phyloP scores from a whole-genome alignment of 306 rosid genomes.

The Rosa chinensis region DNA sequence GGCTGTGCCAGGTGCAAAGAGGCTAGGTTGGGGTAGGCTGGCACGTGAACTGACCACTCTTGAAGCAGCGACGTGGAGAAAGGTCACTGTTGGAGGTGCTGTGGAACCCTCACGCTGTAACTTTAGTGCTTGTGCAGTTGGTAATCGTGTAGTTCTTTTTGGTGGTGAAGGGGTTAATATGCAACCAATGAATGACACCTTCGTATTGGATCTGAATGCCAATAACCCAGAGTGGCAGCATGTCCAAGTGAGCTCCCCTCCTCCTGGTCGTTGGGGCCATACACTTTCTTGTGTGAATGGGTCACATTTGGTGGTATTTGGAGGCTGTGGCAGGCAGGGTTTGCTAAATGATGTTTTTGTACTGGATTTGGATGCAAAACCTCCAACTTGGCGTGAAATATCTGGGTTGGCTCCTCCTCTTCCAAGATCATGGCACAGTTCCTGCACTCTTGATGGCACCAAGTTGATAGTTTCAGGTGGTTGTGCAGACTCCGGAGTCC shows the following conservation, averaged over 20 bases:
- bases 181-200: conserved; percentile 99
- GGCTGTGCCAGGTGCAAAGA: conserved; percentile 95
- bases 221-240: conserved; percentile 97
- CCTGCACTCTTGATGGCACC: conserved; percentile 97
- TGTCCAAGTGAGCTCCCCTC: conserved; percentile 98
- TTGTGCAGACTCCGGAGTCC: conserved; percentile 99
- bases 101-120: conserved; percentile 99
- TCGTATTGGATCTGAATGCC: conserved; percentile 84
- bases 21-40: conserved; percentile 93
- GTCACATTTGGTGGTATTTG: conserved; percentile 91
- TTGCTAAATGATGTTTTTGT: conserved; percentile 97
- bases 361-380: conserved; percentile 87
- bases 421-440: conserved; percentile 99
- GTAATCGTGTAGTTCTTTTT: conserved; percentile 93
- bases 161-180: conserved; percentile 99
- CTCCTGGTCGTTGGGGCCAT: conserved; percentile 99
- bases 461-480: conserved; percentile 99
- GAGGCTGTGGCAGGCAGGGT: conserved; percentile 98
- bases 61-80: conserved; percentile 99
- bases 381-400: conserved; percentile 98
- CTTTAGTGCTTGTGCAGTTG: conserved; percentile 98
- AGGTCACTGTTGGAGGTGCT: conserved; percentile 86
- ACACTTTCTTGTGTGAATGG: conserved; percentile 97
- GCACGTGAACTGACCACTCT: conserved; percentile 97
- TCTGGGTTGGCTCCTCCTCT: conserved; percentile 99